Base-by-base conservation (phyloP, 805 yeast genomes). In the Blastobotrys muscicola region DNA sequence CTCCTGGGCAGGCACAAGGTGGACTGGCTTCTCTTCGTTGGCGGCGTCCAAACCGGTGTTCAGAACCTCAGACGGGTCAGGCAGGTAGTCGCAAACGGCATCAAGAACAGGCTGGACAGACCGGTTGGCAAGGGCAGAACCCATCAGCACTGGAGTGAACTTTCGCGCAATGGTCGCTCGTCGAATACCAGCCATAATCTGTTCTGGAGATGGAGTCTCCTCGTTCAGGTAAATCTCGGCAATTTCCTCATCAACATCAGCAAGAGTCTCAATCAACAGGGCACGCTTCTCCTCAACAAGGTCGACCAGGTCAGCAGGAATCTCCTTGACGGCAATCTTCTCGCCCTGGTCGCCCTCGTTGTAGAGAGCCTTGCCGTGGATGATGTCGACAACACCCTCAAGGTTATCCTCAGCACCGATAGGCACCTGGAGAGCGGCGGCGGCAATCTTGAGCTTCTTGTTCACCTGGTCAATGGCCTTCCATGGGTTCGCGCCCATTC, bases 81-180 rank as follows among this genome's bases (percentile, higher is more conserved):
- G 99, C 57, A 92, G 74, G 66, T 80, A 92, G 62, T 90, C 97
- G 52, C 90, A 90, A 47, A 92, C 95, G 34, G 97, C 92, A 64
- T 92, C 97, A 55, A 92, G 72, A 32, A 90, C 96, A 15, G 89
- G 89, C 70, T 92, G 99, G 51, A 92, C 75, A 65, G 97, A 96
- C 52, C 81, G 85, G 69, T 92, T 92, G 46, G 97, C 98, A 51
- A 92, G 73, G 13, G 99, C 99, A 40, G 97, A 86, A 15, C 99
- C 99, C 97, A 92, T 92, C 52, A 90, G 71, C n/a, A 92, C 97
- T n/a, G 99, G 98, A 10, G 97, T 86, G 71, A 92, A 92, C 61
- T 76, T 84, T 69, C 97, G 80, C 29, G 89, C 94, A 66, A 90
- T 90, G 13, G 99, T 92, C 41, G 97, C 76, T 58, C 96, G 79